phyloP scores from a whole-genome alignment of 164 flowering plant genomes.

The Hamamelis virginiana region DNA sequence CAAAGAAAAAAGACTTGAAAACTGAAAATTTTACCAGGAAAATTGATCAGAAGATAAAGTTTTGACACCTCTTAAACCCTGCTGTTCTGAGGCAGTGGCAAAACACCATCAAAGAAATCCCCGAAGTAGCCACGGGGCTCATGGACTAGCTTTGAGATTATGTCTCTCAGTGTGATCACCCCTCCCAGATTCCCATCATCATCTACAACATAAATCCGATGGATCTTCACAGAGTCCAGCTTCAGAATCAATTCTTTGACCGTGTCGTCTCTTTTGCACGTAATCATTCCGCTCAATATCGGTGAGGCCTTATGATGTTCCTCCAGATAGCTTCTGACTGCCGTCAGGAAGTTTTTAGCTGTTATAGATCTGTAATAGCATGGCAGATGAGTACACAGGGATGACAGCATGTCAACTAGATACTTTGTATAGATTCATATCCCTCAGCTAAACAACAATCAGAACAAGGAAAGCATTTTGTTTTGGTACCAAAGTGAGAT shows the following conservation, averaged over 20 bases:
- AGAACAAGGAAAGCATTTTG: no score
- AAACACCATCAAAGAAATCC: conserved; percentile 92
- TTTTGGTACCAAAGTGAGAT: no score
- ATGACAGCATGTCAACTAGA: no score
- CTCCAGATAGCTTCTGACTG: conserved; percentile 54
- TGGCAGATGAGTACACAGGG: not conserved
- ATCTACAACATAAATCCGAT: conserved; percentile 78
- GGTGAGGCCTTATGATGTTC: conserved; percentile 52
- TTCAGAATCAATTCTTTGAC: conserved; percentile 66
- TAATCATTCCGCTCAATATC: conserved; percentile 52
- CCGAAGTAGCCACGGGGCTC: conserved; percentile 95
- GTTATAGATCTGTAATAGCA: conserved; percentile 67
- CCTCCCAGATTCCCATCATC: conserved; percentile 73
- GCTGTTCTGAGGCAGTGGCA: conserved; percentile 74
- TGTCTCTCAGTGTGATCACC: conserved; percentile 90
- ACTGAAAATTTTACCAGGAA: not conserved
- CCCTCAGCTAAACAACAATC: no score
- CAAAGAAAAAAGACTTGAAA: not conserved
- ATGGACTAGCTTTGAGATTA: conserved; percentile 91
- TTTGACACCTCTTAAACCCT: conserved; percentile 42
- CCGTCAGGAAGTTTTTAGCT: conserved; percentile 74
- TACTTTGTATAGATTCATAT: no score
- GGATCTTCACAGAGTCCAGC: conserved; percentile 77
- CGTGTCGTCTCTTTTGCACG: conserved; percentile 57
- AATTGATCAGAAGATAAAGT: not conserved